Conservation (phyloP, 768 basidiomycete species). For the Phaeotremella fagi region DNA sequence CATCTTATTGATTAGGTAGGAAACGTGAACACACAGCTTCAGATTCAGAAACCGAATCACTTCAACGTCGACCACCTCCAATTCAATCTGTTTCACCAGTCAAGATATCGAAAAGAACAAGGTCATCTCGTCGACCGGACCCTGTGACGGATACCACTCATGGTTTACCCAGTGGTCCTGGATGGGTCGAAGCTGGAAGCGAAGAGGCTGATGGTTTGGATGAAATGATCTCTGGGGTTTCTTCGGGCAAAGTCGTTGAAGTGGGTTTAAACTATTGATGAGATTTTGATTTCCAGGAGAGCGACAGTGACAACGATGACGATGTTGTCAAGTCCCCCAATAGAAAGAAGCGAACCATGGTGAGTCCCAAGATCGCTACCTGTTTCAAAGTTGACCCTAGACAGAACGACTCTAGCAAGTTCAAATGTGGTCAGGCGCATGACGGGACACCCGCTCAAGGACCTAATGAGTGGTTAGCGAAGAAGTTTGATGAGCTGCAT, state of each 20-base stretch:
- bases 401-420: too few species aligned
- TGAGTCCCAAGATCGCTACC: too few species aligned
- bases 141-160: constrained; percentile 8
- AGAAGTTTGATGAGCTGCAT: constrained; percentile 38
- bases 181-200: constrained; percentile 18
- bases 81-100: neutral
- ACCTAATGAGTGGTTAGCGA: constrained; percentile 39
- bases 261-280: neutral
- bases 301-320: neutral
- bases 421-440: constrained; percentile 27
- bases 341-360: too few species aligned
- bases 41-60: constrained; percentile 38
- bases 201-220: constrained; percentile 36
- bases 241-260: constrained; percentile 14
- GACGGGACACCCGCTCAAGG: constrained; percentile 21
- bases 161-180: constrained; percentile 17
- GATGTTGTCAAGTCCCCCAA: too few species aligned
- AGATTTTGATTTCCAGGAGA: neutral
- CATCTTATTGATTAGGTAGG: constrained; percentile 10
- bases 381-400: too few species aligned
- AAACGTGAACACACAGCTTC: constrained; percentile 37
- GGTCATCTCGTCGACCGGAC: neutral
- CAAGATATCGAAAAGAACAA: neutral
- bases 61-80: constrained; percentile 5
- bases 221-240: constrained; percentile 36